Evolutionary conservation across 441 rosid species (phyloP), one percentile per base, ranked within the genome.

Genomic region (Erodium moschatum): DNA sequence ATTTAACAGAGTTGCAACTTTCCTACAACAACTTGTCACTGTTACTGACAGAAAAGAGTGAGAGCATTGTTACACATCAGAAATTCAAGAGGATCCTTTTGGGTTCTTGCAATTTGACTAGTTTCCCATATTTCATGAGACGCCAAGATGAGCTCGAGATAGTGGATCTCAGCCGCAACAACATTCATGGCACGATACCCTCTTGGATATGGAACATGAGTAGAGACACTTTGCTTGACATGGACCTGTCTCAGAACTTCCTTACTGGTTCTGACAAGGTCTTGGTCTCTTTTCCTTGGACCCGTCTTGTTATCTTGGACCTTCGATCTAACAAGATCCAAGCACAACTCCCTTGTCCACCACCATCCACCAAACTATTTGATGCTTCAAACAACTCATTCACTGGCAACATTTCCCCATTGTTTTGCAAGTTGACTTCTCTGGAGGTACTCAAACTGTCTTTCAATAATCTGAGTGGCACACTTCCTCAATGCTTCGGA

Each of bases 361-460:
- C 77, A 11, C 21, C 44, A 18, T 12, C 58, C 4, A 38, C 46
- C 33, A 46, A 1, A 5, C n/a, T 20, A 29, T 71, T 64, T 13
- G 12, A 27, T 0, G 0, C 64, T 4, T 31, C 69, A 7, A 27
- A 75, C n/a, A 62, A 79, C 6, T 67, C 29, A 16, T 20, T 77
- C n/a, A 68, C 67, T 0, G 76, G 78, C 21, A 12, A 67, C 2
- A 66, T 79, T n/a, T 50, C 77, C 31, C 65, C 66, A 19, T 31
- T 15, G 5, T 58, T 82, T 19, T 79, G 81, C 68, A 48, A 75
- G 4, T 50, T 64, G 44, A 72, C 56, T 0, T 73, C 33, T 5
- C 50, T 79, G 0, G 7, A 27, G 3, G 66, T 74, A 64, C 64
- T 79, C 6, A 80, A 76, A 60, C 64, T 79, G 69, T 73, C 78